Base-by-base conservation (phyloP, 1,284 basidiomycete genomes). In the Sanghuangporus weigelae region DNA sequence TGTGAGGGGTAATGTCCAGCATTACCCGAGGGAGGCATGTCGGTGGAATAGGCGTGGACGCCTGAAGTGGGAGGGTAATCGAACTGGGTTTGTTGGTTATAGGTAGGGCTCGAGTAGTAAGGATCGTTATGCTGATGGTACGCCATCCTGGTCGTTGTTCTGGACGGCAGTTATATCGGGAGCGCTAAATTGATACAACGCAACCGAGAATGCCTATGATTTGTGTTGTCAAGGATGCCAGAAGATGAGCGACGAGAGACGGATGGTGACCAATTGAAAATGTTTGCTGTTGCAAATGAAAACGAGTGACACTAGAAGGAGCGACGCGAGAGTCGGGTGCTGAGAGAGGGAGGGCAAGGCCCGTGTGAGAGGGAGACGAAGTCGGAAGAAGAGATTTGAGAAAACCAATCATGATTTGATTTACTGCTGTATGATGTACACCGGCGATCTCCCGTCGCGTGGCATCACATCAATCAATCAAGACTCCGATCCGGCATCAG, bases 81-180 rank as follows among this genome's bases (percentile, higher is more conserved):
- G 2, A 60, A 40, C 51, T 65, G 58, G 10, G 55, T 14, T 35
- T 65, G 48, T 7, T 67, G 53, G 46, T 62, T 62, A 69, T 77
- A 77, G 67, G 38, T 57, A 16, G 42, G 62, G 44, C 49, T 63
- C 35, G 63, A 46, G 21, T 81, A 79, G 68, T 82, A 83, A 72
- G 79, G 79, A 77, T 81, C 79, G 76, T 83, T 78, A 65, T 82
- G 77, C 51, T 74, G 79, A 62, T 75, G 78, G 69, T 88, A 84
- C 66, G 86, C 81, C 86, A 88, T 85, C 14, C 8, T 54, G 16
- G 26, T 23, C n/a, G 53, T 54, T 35, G 53, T 38, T 36, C 53
- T 16, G 63, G 16, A 46, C 51, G 42, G 42, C 31, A 54, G 51
- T 31, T 36, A 44, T 26, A 53, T 40, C 54, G 19, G 51, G 19